Conservation (phyloP, 257 asterid species). For the Solanum ossicruentum region DNA sequence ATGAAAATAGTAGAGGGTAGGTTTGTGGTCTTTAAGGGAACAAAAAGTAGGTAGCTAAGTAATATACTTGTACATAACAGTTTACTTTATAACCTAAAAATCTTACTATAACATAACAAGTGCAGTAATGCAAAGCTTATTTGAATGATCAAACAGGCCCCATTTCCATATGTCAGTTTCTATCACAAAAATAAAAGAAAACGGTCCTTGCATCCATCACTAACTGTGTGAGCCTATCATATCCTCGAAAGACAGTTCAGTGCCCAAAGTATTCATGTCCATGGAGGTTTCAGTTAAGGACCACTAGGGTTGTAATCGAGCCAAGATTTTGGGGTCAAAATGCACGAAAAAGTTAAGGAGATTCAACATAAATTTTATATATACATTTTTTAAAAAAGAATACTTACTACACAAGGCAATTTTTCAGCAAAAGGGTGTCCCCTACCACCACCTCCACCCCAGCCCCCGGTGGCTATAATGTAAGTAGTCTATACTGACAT, state of each 20-base stretch:
- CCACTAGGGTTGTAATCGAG: not conserved
- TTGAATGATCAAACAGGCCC: not conserved
- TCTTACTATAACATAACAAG: not conserved
- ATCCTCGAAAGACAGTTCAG: not conserved
- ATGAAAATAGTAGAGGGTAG: not conserved
- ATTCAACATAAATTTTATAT: not conserved
- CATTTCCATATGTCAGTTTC: not conserved
- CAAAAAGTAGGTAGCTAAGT: not conserved
- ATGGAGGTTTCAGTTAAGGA: not conserved
- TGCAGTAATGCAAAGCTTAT: not conserved
- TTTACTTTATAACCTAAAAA: not conserved
- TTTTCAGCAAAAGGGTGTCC: not conserved
- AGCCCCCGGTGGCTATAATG: not conserved
- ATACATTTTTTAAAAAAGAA: not conserved
- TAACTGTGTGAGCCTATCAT: not conserved
- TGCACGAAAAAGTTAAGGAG: not conserved
- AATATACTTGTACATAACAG: not conserved
- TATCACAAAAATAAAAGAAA: not conserved
- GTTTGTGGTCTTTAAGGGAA: not conserved
- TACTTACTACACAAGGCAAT: not conserved
- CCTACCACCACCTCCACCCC: not conserved
- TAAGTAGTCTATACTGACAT: not conserved
- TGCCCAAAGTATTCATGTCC: not conserved
- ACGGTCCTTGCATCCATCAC: not conserved
- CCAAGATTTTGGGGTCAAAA: not conserved